phyloP scores from a whole-genome alignment of 495 filamentous ascomycete species.

The Penicillium canariense region DNA sequence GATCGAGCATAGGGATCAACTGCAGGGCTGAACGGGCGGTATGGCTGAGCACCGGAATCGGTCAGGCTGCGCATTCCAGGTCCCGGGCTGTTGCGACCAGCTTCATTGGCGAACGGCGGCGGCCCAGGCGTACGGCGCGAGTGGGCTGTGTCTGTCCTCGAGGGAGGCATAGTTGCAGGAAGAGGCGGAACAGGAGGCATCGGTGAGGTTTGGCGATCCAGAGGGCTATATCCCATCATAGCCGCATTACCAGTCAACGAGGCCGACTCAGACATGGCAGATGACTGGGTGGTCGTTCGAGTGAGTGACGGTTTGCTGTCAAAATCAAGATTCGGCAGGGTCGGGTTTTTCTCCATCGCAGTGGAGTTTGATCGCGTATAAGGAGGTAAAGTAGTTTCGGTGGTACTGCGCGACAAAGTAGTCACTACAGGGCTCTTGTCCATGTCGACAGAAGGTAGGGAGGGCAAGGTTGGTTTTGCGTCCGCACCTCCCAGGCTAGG shows the following conservation, averaged over 20 bases:
- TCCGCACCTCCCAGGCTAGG: conserved; percentile 53
- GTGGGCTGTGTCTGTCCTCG: conserved; percentile 10
- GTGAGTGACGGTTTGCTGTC: conserved; percentile 21
- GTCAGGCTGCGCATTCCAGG: conserved; percentile 19
- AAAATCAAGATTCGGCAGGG: conserved; percentile 25
- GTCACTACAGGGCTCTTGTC: conserved; percentile 60
- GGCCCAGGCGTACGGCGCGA: conserved; percentile 13
- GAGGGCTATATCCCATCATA: conserved; percentile 25
- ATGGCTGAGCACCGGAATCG: conserved; percentile 9
- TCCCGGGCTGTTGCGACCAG: neutral
- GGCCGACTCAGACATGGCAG: conserved; percentile 25
- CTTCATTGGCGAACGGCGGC: conserved; percentile 7
- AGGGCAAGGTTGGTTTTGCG: conserved; percentile 65
- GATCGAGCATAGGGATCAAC: conserved; percentile 17
- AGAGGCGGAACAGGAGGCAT: conserved; percentile 26
- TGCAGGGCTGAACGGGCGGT: conserved; percentile 14
- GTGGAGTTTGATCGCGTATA: conserved; percentile 22
- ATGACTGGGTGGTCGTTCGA: conserved; percentile 26
- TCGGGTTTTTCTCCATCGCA: conserved; percentile 13
- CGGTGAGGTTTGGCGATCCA: conserved; percentile 17
- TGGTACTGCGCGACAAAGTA: conserved; percentile 62
- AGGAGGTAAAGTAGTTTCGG: conserved; percentile 61
- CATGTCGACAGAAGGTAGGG: conserved; percentile 57
- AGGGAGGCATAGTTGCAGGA: conserved; percentile 10
- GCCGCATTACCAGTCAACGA: conserved; percentile 23